Percentiles rank a stretch among this genome's conserved stretches.
phyloP scores from a whole-genome alignment of 305 asterid genomes.

The Fraxinus albicans region DNA sequence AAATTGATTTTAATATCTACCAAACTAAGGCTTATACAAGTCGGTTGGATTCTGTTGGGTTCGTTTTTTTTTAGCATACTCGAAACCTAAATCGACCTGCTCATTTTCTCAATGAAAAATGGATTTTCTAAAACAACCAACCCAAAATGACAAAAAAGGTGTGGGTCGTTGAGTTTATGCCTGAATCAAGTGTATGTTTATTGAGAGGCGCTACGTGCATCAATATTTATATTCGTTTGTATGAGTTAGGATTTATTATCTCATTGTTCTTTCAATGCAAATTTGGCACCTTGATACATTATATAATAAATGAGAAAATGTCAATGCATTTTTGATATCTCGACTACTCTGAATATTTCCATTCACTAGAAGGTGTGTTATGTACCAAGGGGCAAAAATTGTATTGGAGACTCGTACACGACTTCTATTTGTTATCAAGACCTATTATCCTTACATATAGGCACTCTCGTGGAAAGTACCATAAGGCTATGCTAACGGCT shows the following conservation, averaged over 20 bases:
- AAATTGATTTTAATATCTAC: no score
- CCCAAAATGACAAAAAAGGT: background rate
- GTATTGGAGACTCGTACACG: background rate
- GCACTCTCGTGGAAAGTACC: no score
- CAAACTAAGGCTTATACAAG: no score
- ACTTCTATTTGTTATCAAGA: no score
- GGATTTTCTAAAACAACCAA: background rate
- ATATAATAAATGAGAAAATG: background rate
- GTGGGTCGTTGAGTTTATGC: background rate
- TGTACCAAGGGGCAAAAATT: no score
- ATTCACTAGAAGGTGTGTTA: background rate
- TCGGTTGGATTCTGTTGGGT: no score
- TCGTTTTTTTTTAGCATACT: no score
- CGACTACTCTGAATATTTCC: background rate
- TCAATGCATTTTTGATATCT: background rate
- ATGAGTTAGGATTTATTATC: no score
- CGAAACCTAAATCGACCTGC: background rate
- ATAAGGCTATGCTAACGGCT: no score
- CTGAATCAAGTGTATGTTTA: background rate
- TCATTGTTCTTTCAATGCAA: background rate
- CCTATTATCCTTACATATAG: background rate
- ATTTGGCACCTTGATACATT: background rate
- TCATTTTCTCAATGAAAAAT: background rate
- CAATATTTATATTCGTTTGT: background rate
- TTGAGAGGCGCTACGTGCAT: background rate